These are phyloP conservation scores for Nadsonia commutata DNA, from an alignment of 1,139 yeast genomes.

Conservation along the genomic window DNA sequence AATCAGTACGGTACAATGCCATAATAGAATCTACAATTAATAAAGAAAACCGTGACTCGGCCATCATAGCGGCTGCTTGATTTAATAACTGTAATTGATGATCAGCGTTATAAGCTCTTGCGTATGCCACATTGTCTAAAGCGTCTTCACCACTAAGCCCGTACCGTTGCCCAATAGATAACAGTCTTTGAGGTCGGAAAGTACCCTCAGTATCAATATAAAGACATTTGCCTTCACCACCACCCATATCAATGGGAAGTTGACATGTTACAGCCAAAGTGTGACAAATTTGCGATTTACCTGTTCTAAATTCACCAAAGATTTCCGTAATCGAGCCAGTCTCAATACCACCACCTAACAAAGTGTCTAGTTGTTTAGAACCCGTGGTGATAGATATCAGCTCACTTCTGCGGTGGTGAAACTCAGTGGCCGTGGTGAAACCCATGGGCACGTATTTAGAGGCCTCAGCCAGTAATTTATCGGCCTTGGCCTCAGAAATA, in stretches of 20 bases:
- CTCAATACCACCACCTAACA: conserved; percentile 93
- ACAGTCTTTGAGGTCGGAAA: conserved; percentile 79
- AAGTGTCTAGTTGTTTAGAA: conserved; percentile 81
- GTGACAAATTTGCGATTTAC: conserved; percentile 93
- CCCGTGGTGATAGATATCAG: conserved; percentile 91
- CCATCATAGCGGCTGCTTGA: conserved; percentile 94
- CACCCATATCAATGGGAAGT: conserved; percentile 93
- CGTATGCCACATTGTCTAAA: conserved; percentile 91
- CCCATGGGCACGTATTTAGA: conserved; percentile 88
- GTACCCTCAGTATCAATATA: conserved; percentile 97
- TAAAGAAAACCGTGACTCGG: conserved; percentile 64
- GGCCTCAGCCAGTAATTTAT: conserved; percentile 67
- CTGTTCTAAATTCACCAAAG: conserved; percentile 96
- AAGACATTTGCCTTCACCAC: conserved; percentile 96
- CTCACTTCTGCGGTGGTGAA: conserved; percentile 79
- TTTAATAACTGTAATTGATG: conserved; percentile 79
- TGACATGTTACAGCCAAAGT: conserved; percentile 96
- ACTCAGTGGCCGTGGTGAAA: conserved; percentile 93
- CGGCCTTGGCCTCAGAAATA: conserved; percentile 92
- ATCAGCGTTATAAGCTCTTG: conserved; percentile 93
- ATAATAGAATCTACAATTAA: conserved; percentile 90
- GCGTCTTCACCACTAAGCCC: conserved; percentile 94
- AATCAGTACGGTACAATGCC: conserved; percentile 93
- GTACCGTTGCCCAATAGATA: conserved; percentile 80
- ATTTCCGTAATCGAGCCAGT: conserved; percentile 95